Conservation (phyloP, 2,329 filamentous ascomycete species). For the Coniochaeta hoffmannii region DNA sequence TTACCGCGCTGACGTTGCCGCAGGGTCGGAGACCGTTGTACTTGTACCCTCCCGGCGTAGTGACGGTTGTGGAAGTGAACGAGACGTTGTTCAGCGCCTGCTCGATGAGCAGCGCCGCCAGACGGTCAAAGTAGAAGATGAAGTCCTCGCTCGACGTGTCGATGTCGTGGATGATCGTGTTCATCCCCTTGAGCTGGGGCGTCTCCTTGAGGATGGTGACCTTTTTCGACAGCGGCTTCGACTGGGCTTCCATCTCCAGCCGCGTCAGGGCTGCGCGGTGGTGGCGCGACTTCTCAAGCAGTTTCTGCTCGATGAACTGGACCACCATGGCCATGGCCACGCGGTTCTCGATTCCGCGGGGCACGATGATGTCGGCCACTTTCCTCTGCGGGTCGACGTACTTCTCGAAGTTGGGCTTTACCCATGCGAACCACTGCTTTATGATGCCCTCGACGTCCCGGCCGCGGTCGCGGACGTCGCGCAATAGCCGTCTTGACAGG, state of each 20-base stretch:
- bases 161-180: constrained; percentile 80
- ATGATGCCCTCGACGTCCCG: constrained; percentile 92
- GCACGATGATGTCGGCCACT: constrained; percentile 91
- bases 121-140: constrained; percentile 92
- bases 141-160: constrained; percentile 80
- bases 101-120: constrained; percentile 80
- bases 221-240: constrained; percentile 65
- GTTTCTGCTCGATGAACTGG: constrained; percentile 82
- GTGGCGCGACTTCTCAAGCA: constrained; percentile 75
- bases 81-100: constrained; percentile 68
- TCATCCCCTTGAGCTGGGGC: constrained; percentile 78
- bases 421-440: constrained; percentile 95
- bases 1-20: constrained; percentile 76
- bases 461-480: constrained; percentile 83
- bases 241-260: constrained; percentile 64
- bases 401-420: constrained; percentile 94
- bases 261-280: constrained; percentile 74
- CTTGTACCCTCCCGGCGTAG: constrained; percentile 60
- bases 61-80: constrained; percentile 56
- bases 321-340: constrained; percentile 95
- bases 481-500: constrained; percentile 74
- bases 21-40: constrained; percentile 67
- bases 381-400: constrained; percentile 89
- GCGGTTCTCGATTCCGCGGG: constrained; percentile 86
- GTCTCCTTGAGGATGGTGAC: constrained; percentile 70